Percentiles rank a stretch among this genome's conserved stretches.
These are phyloP conservation scores for Gynochthodes officinalis DNA, from an alignment of 257 asterid genomes.

Conservation along the genomic window DNA sequence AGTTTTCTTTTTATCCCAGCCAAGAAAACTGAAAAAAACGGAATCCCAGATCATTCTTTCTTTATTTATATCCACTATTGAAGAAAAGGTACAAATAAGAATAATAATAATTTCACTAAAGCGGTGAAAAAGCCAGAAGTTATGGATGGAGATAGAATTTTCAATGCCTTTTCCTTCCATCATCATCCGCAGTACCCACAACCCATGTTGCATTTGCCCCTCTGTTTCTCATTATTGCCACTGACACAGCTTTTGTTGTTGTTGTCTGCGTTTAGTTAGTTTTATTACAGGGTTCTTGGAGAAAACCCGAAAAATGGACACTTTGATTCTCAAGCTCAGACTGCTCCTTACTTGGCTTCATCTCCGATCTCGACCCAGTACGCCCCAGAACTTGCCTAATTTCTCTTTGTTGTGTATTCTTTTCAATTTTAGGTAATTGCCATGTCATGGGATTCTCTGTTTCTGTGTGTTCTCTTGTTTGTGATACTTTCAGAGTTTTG, in stretches of 20 bases:
- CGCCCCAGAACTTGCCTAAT: not conserved
- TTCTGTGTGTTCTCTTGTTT: too few species aligned
- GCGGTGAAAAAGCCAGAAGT: conserved; percentile 10
- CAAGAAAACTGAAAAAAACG: too few species aligned
- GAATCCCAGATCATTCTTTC: not conserved
- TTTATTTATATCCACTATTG: too few species aligned
- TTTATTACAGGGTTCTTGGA: not conserved
- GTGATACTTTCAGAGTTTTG: not conserved
- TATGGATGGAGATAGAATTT: conserved; percentile 4
- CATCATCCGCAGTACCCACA: conserved; percentile 3
- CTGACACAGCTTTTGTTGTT: not conserved
- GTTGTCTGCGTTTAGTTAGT: not conserved
- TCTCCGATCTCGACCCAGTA: conserved; percentile 65
- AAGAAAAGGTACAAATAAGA: not conserved
- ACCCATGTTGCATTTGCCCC: not conserved
- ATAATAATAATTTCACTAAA: not conserved
- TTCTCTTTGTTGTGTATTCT: not conserved
- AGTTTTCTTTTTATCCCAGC: too few species aligned
- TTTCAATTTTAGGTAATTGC: not conserved
- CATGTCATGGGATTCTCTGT: not conserved
- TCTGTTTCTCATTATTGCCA: not conserved
- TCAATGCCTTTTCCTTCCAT: not conserved
- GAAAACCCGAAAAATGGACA: conserved; percentile 27
- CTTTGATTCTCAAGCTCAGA: conserved; percentile 44
- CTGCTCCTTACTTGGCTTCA: conserved; percentile 53